phyloP scores from a whole-genome alignment of 495 filamentous ascomycete genomes.

The Tuber magnatum region DNA sequence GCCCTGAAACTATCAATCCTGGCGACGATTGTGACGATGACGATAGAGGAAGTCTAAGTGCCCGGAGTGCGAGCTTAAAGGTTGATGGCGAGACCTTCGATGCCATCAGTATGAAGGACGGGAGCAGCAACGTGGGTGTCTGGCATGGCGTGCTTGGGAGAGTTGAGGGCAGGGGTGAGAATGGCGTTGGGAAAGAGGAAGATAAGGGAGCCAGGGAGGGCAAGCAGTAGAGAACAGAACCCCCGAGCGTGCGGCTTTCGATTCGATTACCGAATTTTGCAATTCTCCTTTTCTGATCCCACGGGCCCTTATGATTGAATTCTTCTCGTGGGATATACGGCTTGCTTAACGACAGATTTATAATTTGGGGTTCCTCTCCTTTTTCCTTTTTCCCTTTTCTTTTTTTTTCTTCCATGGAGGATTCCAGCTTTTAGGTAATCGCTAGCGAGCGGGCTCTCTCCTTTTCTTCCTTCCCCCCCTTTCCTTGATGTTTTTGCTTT shows the following conservation, averaged over 20 bases:
- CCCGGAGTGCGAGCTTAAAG: conserved; percentile 15
- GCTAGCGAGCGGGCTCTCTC: background rate
- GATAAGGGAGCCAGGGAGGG: conserved; percentile 7
- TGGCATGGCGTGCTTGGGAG: conserved; percentile 37
- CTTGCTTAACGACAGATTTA: background rate
- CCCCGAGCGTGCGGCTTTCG: background rate
- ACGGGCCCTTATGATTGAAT: background rate
- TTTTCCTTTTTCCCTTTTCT: background rate
- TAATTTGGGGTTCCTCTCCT: background rate
- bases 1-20: conserved; percentile 7
- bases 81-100: conserved; percentile 19
- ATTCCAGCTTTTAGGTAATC: background rate
- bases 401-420: background rate
- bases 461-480: background rate
- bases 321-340: background rate
- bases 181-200: background rate
- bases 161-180: conserved; percentile 8
- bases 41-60: conserved; percentile 25
- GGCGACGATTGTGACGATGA: conserved; percentile 17
- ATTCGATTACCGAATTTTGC: background rate
- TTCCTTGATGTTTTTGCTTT: background rate
- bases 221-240: conserved; percentile 2
- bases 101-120: conserved; percentile 31
- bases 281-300: background rate
- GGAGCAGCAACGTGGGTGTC: conserved; percentile 35